Percentiles rank a stretch among this genome's conserved stretches.
Evolutionary conservation across 2,329 filamentous ascomycete genomes (phyloP).

Genomic region (Fusarium nisikadoi): DNA sequence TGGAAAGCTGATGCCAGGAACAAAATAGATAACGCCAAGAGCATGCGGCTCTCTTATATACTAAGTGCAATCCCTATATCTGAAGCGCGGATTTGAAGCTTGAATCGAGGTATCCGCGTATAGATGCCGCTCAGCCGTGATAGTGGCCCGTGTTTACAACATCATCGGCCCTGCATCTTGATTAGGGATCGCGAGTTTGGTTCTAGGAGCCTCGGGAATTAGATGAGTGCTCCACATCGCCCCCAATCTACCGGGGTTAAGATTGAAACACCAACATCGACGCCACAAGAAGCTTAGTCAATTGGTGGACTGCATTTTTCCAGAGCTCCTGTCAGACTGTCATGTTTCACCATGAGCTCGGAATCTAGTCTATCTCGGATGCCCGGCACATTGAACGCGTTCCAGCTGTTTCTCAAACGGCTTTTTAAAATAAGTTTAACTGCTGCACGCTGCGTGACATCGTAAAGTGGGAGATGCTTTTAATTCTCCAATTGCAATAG

Average conservation of each 20-base stretch:
- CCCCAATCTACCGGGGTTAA: slow-evolving; percentile 8
- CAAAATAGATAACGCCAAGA: neutral
- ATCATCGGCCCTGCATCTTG: neutral
- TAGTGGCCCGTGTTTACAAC: neutral
- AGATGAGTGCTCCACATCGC: neutral
- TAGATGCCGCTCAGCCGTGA: slow-evolving; percentile 22
- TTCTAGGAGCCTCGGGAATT: slow-evolving; percentile 1
- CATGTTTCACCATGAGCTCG: slow-evolving; percentile 25
- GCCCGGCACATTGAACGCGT: slow-evolving; percentile 8
- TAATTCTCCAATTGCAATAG: neutral
- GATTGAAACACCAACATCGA: slow-evolving; percentile 9
- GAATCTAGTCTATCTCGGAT: slow-evolving; percentile 1
- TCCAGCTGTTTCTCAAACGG: neutral
- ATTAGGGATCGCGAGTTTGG: slow-evolving; percentile 16
- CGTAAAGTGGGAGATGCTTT: neutral
- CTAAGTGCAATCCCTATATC: neutral
- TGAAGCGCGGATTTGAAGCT: neutral
- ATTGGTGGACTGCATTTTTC: slow-evolving; percentile 34
- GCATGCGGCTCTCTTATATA: neutral
- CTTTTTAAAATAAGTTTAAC: neutral
- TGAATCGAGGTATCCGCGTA: neutral
- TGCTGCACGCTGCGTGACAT: neutral
- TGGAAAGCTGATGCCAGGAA: neutral
- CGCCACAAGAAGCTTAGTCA: neutral
- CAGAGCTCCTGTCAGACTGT: slow-evolving; percentile 5